phyloP scores from a whole-genome alignment of 2,329 filamentous ascomycete species.

The Cladophialophora exuberans region DNA sequence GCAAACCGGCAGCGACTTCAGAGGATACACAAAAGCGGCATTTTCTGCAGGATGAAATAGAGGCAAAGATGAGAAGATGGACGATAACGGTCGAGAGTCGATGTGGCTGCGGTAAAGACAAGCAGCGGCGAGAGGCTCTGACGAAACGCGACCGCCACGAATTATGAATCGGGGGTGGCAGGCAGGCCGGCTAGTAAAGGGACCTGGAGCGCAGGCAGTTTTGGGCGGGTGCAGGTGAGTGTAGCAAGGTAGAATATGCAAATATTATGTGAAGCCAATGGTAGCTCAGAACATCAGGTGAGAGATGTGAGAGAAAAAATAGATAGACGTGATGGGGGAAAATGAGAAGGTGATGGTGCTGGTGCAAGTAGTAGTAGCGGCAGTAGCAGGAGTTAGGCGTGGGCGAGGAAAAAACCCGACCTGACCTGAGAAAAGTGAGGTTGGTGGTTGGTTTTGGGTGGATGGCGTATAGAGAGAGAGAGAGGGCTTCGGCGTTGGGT shows the following conservation, averaged over 20 bases:
- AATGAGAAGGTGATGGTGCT: constrained; percentile 13
- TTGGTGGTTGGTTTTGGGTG: constrained; percentile 19
- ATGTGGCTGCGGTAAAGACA: constrained; percentile 7
- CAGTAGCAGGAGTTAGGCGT: constrained; percentile 12
- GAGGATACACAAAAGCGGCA: constrained; percentile 22
- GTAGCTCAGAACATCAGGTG: not conserved
- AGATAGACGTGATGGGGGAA: constrained; percentile 6
- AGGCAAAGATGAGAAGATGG: not conserved
- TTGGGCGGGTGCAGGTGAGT: constrained; percentile 9
- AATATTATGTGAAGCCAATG: no score
- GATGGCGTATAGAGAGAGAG: not conserved
- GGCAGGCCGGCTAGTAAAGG: constrained; percentile 16
- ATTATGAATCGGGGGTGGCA: constrained; percentile 22
- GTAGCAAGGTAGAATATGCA: constrained; percentile 9
- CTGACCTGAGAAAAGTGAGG: constrained; percentile 22
- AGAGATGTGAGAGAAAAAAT: not conserved
- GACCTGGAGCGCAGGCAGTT: constrained; percentile 19
- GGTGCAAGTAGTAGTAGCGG: constrained; percentile 1
- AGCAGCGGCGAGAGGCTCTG: constrained; percentile 14
- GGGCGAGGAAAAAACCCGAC: constrained; percentile 18
- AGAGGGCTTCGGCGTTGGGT: constrained; percentile 16
- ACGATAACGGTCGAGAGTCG: not conserved
- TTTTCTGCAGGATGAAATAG: constrained; percentile 19
- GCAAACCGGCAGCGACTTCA: constrained; percentile 32
- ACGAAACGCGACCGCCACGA: constrained; percentile 32